phyloP scores from a whole-genome alignment of 208 protist genomes.

The Acanthamoeba quina region DNA sequence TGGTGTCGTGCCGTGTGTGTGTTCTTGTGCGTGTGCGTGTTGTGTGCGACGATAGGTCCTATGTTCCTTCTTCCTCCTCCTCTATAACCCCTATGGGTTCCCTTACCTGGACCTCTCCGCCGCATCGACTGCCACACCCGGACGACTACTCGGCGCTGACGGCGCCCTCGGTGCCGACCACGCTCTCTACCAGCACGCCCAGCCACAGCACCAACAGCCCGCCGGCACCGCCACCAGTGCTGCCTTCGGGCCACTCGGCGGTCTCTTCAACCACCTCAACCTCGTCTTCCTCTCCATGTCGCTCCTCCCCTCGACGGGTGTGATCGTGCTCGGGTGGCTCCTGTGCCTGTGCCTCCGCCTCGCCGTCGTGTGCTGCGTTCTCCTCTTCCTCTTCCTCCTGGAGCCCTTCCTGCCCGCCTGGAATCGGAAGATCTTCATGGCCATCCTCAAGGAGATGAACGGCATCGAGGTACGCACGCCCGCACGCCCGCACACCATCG shows the following conservation, averaged over 20 bases:
- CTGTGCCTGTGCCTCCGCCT: conserved; percentile 17
- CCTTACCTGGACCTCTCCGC: conserved; percentile 36
- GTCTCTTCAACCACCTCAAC: conserved; percentile 5
- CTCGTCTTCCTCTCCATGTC: conserved; percentile 46
- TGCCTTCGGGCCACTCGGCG: conserved; percentile 19
- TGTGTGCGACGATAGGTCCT: background rate
- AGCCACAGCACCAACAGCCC: conserved; percentile 38
- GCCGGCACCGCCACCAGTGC: conserved; percentile 34
- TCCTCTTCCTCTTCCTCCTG: conserved; percentile 66
- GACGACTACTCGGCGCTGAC: conserved; percentile 26
- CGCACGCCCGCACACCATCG: background rate
- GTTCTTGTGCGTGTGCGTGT: background rate
- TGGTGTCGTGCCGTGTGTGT: background rate
- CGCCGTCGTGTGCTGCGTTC: conserved; percentile 29
- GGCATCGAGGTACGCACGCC: background rate
- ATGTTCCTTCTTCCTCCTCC: conserved; percentile 58
- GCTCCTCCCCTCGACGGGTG: conserved; percentile 61
- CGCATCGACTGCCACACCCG: background rate
- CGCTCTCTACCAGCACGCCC: conserved; percentile 2
- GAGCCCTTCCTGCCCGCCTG: conserved; percentile 44
- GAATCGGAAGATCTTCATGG: conserved; percentile 45
- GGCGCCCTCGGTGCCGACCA: conserved; percentile 31
- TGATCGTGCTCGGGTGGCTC: conserved; percentile 47
- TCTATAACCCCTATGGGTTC: conserved; percentile 57
- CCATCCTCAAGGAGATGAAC: conserved; percentile 38